Evolutionary conservation across 169 alveolate genomes (phyloP).

Genomic region (Eimeria praecox): DNA sequence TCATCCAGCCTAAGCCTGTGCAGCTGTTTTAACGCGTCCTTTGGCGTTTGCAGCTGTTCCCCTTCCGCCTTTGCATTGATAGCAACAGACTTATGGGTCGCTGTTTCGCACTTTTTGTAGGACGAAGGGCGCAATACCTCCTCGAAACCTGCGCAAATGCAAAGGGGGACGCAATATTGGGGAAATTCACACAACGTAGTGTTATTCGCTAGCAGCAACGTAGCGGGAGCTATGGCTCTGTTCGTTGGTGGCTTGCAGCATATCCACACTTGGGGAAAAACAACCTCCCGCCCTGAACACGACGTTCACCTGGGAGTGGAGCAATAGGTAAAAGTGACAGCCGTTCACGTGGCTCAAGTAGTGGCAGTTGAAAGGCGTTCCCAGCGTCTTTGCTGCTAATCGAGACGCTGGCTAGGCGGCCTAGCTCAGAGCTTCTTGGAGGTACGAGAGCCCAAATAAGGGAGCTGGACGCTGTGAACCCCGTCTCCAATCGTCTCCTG

Average conservation of each 20-base stretch:
- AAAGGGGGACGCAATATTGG: background rate
- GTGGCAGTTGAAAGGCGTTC: background rate
- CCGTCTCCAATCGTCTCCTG: conserved; percentile 30
- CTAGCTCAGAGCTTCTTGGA: background rate
- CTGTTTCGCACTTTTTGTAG: background rate
- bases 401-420: background rate
- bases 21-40: conserved; percentile 45
- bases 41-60: conserved; percentile 45
- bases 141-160: conserved; percentile 42
- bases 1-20: conserved; percentile 70
- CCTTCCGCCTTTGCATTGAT: background rate
- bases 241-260: background rate
- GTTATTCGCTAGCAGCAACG: background rate
- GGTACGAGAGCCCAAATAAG: conserved; percentile 14
- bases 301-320: conserved; percentile 53
- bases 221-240: background rate
- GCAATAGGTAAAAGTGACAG: conserved; percentile 53
- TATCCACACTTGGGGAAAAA: background rate
- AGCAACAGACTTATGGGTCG: background rate
- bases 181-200: background rate
- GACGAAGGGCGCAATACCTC: background rate
- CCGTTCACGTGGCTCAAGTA: conserved; percentile 54
- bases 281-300: background rate
- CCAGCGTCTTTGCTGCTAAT: background rate
- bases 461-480: conserved; percentile 43